Evolutionary conservation across 2,329 filamentous ascomycete genomes (phyloP).

Genomic region (Graphilbum sp.): DNA sequence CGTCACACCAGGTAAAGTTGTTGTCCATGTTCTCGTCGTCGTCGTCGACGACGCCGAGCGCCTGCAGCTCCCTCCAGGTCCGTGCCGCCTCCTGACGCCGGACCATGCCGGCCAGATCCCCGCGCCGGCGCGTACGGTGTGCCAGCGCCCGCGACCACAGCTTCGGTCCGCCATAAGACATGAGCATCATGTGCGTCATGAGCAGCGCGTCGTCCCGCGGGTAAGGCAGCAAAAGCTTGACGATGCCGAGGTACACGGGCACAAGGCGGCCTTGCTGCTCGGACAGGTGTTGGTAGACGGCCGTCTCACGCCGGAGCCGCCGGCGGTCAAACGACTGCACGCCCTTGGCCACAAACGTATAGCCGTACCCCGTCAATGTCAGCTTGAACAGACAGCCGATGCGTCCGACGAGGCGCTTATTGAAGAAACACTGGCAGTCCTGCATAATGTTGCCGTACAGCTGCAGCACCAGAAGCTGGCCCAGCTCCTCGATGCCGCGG

Average conservation of each 20-base stretch:
- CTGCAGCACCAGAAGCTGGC: conserved; percentile 1
- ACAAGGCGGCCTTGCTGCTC: too few species aligned
- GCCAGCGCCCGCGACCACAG: conserved; percentile 1
- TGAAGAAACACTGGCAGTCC: conserved; percentile 1
- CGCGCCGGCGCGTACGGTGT: too few species aligned
- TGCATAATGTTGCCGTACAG: not conserved
- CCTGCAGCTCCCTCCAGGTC: not conserved
- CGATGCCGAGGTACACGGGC: too few species aligned
- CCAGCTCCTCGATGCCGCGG: not conserved
- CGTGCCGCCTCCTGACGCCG: not conserved
- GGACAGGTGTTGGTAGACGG: not conserved
- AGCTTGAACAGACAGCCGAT: conserved; percentile 3
- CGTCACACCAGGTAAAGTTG: conserved; percentile 2
- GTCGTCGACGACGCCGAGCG: not conserved
- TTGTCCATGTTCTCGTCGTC: not conserved
- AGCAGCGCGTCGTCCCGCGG: not conserved
- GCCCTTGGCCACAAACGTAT: conserved; percentile 4
- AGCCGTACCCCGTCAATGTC: conserved; percentile 2
- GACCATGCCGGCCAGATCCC: too few species aligned
- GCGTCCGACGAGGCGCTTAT: not conserved
- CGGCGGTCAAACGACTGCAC: not conserved
- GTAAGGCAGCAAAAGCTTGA: too few species aligned
- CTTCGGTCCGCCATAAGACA: not conserved
- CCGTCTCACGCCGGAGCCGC: not conserved
- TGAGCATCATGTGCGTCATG: conserved; percentile 1